These are phyloP conservation scores for Ogataea dorogensis DNA, from an alignment of 805 yeast genomes.

Conservation along the genomic window DNA sequence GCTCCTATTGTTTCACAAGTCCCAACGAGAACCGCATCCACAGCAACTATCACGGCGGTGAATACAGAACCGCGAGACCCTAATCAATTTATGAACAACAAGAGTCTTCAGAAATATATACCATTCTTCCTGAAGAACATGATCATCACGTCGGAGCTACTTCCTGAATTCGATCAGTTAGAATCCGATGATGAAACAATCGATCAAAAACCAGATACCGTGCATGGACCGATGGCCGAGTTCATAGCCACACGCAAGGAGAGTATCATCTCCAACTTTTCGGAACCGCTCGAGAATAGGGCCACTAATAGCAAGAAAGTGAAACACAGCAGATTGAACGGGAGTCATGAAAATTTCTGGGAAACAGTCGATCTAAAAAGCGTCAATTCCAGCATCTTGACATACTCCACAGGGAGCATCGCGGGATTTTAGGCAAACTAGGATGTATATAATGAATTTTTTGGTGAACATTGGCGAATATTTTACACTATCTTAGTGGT, in stretches of 20 bases:
- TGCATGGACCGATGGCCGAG: conserved; percentile 4
- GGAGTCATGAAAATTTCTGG: conserved; percentile 24
- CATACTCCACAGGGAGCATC: conserved; percentile 29
- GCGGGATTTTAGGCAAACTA: conserved; percentile 22
- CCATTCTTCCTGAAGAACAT: conserved; percentile 31
- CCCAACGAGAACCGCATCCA: conserved; percentile 15
- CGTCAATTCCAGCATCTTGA: conserved; percentile 26
- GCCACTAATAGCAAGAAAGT: conserved; percentile 6
- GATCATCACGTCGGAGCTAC: conserved; percentile 27
- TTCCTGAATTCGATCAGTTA: conserved; percentile 19
- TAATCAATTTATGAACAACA: conserved; percentile 29
- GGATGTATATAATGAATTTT: conserved; percentile 1
- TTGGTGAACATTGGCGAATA: not conserved
- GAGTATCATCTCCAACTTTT: conserved; percentile 18
- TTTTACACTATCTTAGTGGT: conserved; percentile 9
- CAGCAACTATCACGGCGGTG: conserved; percentile 14
- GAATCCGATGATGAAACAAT: conserved; percentile 10
- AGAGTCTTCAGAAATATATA: conserved; percentile 30
- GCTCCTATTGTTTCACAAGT: conserved; percentile 2
- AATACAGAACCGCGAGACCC: conserved; percentile 6
- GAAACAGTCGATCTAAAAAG: conserved; percentile 23
- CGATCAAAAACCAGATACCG: conserved; percentile 13
- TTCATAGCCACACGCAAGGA: conserved; percentile 14
- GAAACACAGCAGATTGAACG: conserved; percentile 4
- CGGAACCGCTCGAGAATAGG: conserved; percentile 3